Evolutionary conservation across 805 yeast genomes (phyloP).

Genomic region (Metschnikowia bowlesiae): DNA sequence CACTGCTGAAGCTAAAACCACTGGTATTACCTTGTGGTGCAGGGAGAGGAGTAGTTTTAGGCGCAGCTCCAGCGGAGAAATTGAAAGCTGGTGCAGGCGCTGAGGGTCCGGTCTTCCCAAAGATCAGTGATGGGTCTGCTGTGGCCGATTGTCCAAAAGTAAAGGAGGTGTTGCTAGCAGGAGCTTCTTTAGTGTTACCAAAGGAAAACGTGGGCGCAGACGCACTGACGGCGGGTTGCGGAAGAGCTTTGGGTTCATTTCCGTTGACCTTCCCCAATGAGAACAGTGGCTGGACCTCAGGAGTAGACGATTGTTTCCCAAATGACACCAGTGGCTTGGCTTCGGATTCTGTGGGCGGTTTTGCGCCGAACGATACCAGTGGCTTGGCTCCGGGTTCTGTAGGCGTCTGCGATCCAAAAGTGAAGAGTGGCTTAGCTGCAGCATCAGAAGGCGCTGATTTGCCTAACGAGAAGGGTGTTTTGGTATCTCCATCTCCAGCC

Average conservation of each 20-base stretch:
- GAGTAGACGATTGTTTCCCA: conserved; percentile 1
- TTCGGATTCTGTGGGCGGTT: neutral
- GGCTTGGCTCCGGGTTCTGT: neutral
- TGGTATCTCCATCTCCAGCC: neutral
- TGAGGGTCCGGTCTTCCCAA: conserved; percentile 18
- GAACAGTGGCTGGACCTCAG: conserved; percentile 12
- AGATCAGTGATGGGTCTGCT: conserved; percentile 31
- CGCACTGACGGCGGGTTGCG: neutral
- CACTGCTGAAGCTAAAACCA: conserved; percentile 14
- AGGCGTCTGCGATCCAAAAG: conserved; percentile 14
- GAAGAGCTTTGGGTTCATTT: neutral
- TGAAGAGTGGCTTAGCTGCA: conserved; percentile 4
- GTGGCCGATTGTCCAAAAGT: conserved; percentile 19
- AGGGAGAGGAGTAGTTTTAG: conserved; percentile 3
- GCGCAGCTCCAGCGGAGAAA: conserved; percentile 6
- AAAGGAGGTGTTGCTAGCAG: conserved; percentile 9
- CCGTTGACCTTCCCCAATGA: conserved; percentile 15
- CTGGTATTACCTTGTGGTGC: conserved; percentile 1
- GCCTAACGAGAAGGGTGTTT: conserved; percentile 3
- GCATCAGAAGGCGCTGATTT: neutral
- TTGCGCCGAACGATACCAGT: conserved; percentile 5
- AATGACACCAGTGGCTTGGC: conserved; percentile 10
- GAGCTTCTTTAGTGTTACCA: conserved; percentile 3
- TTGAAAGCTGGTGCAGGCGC: conserved; percentile 16
- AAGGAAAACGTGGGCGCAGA: conserved; percentile 13